Base-by-base conservation (phyloP, 768 basidiomycete genomes). In the Lactarius sp. region DNA sequence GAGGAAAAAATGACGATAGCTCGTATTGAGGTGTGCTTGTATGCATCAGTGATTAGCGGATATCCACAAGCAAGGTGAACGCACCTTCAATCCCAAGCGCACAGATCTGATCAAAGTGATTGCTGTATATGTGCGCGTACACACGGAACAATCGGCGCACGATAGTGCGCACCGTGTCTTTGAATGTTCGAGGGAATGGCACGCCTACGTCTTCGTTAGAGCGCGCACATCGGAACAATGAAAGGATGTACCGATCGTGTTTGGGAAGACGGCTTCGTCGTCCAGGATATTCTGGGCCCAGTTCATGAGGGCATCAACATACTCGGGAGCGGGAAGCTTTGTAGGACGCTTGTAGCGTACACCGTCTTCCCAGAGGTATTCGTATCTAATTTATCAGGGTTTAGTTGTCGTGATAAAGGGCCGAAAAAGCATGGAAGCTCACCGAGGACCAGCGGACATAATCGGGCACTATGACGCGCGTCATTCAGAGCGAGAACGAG, bases 61-160 rank as follows among this genome's bases (percentile, higher is more conserved):
- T 14, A 2, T 18, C 18, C 14, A 20, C 18, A 20, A 34, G 0
- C 2, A 44, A 59, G 3, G 50, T 3, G 33, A 65, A 58, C 78
- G 46, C 65, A 96, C 96, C 96, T 83, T 99, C 97, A 57, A 99
- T 98, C 6, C 95, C 95, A 52, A 99, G 77, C 14, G 97, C 97
- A 74, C 96, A 98, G 63, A 98, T 92, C 70, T 98, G 96, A 70
- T 98, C 97, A 74, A 99, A 98, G 75, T 99, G 97, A 69, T 94
- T 96, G 80, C 94, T 96, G 79, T 99, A 99, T 71, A 98, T 87
- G 74, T 99, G 97, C 20, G 94, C 97, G 73, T 99, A 99, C 47
- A 99, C 91, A 18, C 97, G 84, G 82, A 99, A 99, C 60, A 99
- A 75, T 33, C 97, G 84, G 51, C 97, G 84, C 61, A 93, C 84